Evolutionary conservation across 305 asterid species (phyloP).

Genomic region (Stenogyne calaminthoides): DNA sequence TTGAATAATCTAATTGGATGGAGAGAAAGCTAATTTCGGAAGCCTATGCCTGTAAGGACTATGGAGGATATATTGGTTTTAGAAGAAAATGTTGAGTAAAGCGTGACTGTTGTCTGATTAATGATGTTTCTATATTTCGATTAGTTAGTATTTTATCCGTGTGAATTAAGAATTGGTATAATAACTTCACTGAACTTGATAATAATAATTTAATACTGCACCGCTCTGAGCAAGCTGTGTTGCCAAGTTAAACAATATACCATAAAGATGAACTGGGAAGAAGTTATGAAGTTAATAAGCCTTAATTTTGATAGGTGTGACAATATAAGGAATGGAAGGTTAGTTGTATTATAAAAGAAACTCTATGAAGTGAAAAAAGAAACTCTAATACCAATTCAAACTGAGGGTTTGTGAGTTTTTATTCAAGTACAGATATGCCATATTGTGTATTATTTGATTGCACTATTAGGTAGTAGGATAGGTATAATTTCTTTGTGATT

Average conservation of each 20-base stretch:
- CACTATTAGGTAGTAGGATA: not conserved
- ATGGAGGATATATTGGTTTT: slow-evolving; percentile 8
- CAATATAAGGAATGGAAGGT: not conserved
- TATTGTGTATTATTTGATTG: slow-evolving; percentile 9
- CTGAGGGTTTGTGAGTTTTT: not conserved
- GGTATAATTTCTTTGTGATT: slow-evolving; percentile 8
- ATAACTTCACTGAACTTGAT: not conserved
- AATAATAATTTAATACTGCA: not conserved
- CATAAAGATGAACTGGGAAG: not conserved
- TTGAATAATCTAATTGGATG: not conserved
- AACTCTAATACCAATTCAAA: not conserved
- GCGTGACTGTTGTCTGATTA: not conserved
- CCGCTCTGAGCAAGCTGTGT: slow-evolving; percentile 3
- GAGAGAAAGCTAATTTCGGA: not conserved
- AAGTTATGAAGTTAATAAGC: not conserved
- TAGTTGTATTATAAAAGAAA: not conserved
- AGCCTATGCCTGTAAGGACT: no score
- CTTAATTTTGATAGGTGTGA: not conserved
- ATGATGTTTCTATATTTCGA: not conserved
- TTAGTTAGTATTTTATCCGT: not conserved
- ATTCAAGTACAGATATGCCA: not conserved
- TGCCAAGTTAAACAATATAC: not conserved
- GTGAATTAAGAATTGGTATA: not conserved
- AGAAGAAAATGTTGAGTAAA: slow-evolving; percentile 15
- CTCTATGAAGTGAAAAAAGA: no score